phyloP scores from a whole-genome alignment of 1,139 yeast species.

The Kurtzmaniella natalensis region DNA sequence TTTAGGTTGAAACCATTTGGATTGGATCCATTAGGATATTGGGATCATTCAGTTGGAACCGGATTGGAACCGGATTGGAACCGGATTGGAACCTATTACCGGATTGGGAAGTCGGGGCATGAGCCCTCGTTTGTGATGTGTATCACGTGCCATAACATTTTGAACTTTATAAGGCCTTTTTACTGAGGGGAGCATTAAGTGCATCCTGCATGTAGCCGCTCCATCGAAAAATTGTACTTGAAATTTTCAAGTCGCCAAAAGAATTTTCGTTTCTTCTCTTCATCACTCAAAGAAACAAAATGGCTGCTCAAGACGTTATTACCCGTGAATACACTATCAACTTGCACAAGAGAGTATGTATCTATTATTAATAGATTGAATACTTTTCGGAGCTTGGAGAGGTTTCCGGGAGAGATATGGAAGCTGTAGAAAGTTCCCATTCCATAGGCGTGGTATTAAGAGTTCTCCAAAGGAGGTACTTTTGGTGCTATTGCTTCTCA shows the following conservation, averaged over 20 bases:
- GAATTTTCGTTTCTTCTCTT: constrained; percentile 8
- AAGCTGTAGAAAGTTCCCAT: constrained; percentile 7
- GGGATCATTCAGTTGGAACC: too few species aligned
- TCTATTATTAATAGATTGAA: background rate
- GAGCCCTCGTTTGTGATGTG: too few species aligned
- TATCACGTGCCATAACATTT: too few species aligned
- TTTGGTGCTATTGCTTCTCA: constrained; percentile 6
- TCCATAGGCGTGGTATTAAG: constrained; percentile 8
- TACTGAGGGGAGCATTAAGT: background rate
- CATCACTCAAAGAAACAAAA: constrained; percentile 44
- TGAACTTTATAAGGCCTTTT: background rate
- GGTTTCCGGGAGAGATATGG: constrained; percentile 10
- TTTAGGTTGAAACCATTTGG: too few species aligned
- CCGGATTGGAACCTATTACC: too few species aligned
- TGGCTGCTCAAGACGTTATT: constrained; percentile 99
- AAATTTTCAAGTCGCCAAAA: constrained; percentile 1
- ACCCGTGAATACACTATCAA: constrained; percentile 99
- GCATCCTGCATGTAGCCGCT: constrained; percentile 1
- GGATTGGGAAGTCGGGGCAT: too few species aligned
- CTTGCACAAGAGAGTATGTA: constrained; percentile 97
- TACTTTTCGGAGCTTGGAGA: constrained; percentile 6
- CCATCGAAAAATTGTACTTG: background rate
- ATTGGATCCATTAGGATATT: too few species aligned
- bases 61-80: too few species aligned
- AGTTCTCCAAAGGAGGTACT: background rate